Evolutionary conservation across 768 basidiomycete species (phyloP).

Genomic region (Suillus lakei): DNA sequence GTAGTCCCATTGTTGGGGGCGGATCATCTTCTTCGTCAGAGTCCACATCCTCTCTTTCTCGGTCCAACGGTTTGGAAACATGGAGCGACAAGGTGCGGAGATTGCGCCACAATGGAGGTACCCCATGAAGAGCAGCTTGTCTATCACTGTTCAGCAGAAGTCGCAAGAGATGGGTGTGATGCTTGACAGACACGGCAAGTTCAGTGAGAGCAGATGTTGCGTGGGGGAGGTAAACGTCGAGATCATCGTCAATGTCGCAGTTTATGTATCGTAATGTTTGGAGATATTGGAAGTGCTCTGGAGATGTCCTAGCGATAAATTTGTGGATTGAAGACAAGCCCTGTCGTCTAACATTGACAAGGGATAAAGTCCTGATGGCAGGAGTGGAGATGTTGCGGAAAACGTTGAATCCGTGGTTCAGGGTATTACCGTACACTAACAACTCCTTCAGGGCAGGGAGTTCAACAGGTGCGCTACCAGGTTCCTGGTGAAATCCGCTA

Average conservation of each 20-base stretch:
- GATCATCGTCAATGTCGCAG: constrained; percentile 39
- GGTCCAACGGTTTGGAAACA: constrained; percentile 32
- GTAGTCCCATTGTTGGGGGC: constrained; percentile 32
- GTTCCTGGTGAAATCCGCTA: constrained; percentile 37
- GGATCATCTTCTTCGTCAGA: constrained; percentile 38
- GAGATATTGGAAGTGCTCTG: constrained; percentile 38
- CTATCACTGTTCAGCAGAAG: constrained; percentile 39
- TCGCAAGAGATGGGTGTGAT: constrained; percentile 36
- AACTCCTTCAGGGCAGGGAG: constrained; percentile 34
- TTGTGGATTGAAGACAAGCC: constrained; percentile 38
- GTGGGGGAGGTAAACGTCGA: constrained; percentile 38
- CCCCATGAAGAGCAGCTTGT: constrained; percentile 37
- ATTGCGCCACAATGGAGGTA: constrained; percentile 35
- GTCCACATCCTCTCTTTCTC: constrained; percentile 35
- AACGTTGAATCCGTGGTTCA: constrained; percentile 38
- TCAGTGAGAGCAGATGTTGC: constrained; percentile 40
- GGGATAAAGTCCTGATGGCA: constrained; percentile 26
- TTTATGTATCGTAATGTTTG: constrained; percentile 38
- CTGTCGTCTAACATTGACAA: constrained; percentile 32
- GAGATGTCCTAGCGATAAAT: constrained; percentile 39
- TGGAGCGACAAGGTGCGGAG: constrained; percentile 35
- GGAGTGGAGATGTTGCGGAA: constrained; percentile 41
- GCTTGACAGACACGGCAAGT: constrained; percentile 37
- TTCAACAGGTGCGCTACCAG: constrained; percentile 36
- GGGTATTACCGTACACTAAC: constrained; percentile 34